Evolutionary conservation across 1,139 yeast genomes (phyloP), one percentile per base, ranked within the genome.

Genomic region (Taphrina betulina): DNA sequence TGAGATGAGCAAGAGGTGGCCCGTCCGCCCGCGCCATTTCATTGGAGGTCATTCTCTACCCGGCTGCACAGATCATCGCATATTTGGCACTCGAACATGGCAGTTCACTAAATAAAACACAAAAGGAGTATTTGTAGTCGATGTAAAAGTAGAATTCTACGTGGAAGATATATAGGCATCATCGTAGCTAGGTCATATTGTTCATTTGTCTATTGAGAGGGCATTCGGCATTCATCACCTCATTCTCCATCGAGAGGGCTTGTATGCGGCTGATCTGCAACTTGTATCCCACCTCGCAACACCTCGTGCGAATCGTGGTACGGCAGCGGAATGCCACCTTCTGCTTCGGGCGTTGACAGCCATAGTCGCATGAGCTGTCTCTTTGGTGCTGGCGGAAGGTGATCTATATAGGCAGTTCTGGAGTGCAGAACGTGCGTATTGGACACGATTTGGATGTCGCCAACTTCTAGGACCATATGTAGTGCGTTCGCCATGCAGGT

Each of bases 261-360:
- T 14, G 35, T 45, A n/a, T 35, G 52, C 3, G 54, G 54, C 28
- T 36, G 41, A 38, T 29, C 20, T 19, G 31, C 54, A 12, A 48
- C 54, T 19, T 48, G 54, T 8, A 48, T 40, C 20, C 54, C 54
- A 2, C 54, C 54, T 20, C 54, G 12, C 37, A 35, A 24, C 7
- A 14, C 22, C 29, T 37, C 41, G 5, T 12, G 14, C 17, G 44
- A 37, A 20, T 48, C 46, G 12, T 38, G 54, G 19, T 37, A 48
- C 17, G 54, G 54, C 38, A 48, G 28, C 10, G 54, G 38, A 14
- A 36, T 24, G 20, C 54, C 54, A 1, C 54, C 54, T 22, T 48
- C 45, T 8, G 29, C 19, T 22, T 37, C 45, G 3, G 54, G 45
- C 10, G 45, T 40, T 5, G 54, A 28, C 12, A 48, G 20, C 54